Conservation (phyloP, 2,329 filamentous ascomycete species). For the Penicillium psychrosexuale region DNA sequence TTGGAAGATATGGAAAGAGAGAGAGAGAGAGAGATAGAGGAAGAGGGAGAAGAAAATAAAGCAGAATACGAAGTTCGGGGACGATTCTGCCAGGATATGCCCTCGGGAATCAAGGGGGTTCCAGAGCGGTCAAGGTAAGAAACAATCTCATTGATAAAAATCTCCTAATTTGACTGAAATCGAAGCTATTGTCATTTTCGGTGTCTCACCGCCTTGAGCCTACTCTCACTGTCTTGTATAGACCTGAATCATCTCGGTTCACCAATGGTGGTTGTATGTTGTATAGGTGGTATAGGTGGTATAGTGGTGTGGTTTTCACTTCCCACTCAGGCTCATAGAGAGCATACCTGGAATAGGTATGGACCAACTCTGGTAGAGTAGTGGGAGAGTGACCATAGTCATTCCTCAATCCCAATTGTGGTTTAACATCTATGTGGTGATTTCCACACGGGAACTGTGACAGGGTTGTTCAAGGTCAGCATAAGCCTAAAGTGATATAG, state of each 20-base stretch:
- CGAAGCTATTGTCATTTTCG: slow-evolving; percentile 12
- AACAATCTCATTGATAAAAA: slow-evolving; percentile 9
- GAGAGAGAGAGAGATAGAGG: not conserved
- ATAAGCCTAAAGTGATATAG: not conserved
- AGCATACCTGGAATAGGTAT: not conserved
- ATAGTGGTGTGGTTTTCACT: not conserved
- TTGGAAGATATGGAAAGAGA: not conserved
- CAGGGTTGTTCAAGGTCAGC: not conserved
- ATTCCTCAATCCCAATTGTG: not conserved
- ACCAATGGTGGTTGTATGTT: not conserved
- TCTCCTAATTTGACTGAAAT: slow-evolving; percentile 7
- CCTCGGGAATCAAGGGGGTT: slow-evolving; percentile 5
- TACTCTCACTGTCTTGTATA: not conserved
- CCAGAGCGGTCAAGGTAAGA: slow-evolving; percentile 9
- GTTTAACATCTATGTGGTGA: not conserved
- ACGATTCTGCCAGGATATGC: slow-evolving; percentile 7
- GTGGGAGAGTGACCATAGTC: not conserved
- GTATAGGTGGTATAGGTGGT: no score
- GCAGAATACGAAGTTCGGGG: slow-evolving; percentile 3
- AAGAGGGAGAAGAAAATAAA: not conserved
- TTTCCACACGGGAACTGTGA: not conserved
- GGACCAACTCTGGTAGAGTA: not conserved
- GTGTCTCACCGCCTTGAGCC: slow-evolving; percentile 9
- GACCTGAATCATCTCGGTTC: not conserved
- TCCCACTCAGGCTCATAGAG: not conserved